These are phyloP conservation scores for Notholithocarpus densiflorus DNA, from an alignment of 306 rosid species.

Conservation along the genomic window DNA sequence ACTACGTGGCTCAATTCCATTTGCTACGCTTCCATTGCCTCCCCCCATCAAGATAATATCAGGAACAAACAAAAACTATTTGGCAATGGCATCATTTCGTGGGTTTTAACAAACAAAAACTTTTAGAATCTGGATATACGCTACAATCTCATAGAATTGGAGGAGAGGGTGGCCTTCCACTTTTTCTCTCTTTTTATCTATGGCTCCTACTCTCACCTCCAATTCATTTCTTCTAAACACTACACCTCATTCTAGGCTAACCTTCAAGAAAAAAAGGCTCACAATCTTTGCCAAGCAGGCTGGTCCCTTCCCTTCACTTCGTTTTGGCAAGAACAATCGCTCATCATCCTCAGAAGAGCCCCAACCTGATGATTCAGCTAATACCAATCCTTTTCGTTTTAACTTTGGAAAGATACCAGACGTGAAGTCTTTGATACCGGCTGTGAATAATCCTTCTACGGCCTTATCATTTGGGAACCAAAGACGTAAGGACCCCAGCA, in stretches of 20 bases:
- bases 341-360: slow-evolving; percentile 33
- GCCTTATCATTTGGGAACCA: slow-evolving; percentile 61
- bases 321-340: slow-evolving; percentile 50
- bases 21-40: slow-evolving; percentile 27
- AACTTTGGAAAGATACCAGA: slow-evolving; percentile 68
- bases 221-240: slow-evolving; percentile 56
- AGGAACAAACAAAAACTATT: slow-evolving; percentile 9
- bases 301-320: slow-evolving; percentile 51
- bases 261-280: slow-evolving; percentile 36
- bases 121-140: background rate
- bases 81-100: background rate
- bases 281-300: slow-evolving; percentile 48
- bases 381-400: slow-evolving; percentile 55
- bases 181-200: slow-evolving; percentile 24
- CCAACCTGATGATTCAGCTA: slow-evolving; percentile 28
- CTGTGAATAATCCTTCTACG: slow-evolving; percentile 37
- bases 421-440: slow-evolving; percentile 66
- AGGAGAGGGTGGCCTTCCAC: slow-evolving; percentile 8
- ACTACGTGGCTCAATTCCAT: slow-evolving; percentile 57
- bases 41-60: slow-evolving; percentile 53
- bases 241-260: slow-evolving; percentile 39
- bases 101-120: background rate
- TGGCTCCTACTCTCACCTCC: slow-evolving; percentile 80
- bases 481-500: slow-evolving; percentile 71
- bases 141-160: background rate